These are phyloP conservation scores for Nemophila menziesii DNA, from an alignment of 257 asterid genomes.

Conservation along the genomic window DNA sequence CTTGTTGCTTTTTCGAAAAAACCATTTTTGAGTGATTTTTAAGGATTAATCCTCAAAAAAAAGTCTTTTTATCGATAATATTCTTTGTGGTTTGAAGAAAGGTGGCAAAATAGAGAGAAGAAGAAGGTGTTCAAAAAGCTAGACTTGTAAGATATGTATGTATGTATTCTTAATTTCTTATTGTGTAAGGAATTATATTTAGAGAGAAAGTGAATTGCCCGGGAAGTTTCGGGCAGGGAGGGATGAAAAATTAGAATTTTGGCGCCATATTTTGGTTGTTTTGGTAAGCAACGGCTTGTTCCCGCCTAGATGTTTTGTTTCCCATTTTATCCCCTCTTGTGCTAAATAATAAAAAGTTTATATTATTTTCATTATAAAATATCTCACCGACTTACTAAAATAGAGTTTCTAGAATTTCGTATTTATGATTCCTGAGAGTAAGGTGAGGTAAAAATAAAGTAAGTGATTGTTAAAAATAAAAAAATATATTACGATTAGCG, in stretches of 20 bases:
- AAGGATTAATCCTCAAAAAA: not conserved
- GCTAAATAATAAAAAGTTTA: too few relatives aligned
- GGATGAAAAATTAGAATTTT: conserved; percentile 18
- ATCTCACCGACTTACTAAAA: too few relatives aligned
- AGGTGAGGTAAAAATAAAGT: too few relatives aligned
- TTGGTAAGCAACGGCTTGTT: conserved; percentile 27
- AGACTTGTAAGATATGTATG: not conserved
- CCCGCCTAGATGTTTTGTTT: conserved; percentile 7
- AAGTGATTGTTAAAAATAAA: too few relatives aligned
- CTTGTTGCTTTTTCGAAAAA: not conserved
- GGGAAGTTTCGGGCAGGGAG: conserved; percentile 22
- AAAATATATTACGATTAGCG: too few relatives aligned
- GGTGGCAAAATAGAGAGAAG: not conserved
- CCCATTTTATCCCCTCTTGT: not conserved
- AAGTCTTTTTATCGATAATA: not conserved
- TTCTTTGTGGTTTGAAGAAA: too few relatives aligned
- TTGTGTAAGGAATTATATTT: not conserved
- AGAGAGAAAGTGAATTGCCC: conserved; percentile 24
- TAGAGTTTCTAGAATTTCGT: too few relatives aligned
- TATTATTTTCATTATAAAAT: too few relatives aligned
- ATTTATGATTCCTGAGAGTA: too few relatives aligned
- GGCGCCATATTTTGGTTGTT: conserved; percentile 35
- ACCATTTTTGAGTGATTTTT: not conserved
- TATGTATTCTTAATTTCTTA: not conserved
- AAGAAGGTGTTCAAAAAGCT: not conserved